Evolutionary conservation across 2,329 filamentous ascomycete genomes (phyloP).

Genomic region (Ascochyta clinopodiicola): DNA sequence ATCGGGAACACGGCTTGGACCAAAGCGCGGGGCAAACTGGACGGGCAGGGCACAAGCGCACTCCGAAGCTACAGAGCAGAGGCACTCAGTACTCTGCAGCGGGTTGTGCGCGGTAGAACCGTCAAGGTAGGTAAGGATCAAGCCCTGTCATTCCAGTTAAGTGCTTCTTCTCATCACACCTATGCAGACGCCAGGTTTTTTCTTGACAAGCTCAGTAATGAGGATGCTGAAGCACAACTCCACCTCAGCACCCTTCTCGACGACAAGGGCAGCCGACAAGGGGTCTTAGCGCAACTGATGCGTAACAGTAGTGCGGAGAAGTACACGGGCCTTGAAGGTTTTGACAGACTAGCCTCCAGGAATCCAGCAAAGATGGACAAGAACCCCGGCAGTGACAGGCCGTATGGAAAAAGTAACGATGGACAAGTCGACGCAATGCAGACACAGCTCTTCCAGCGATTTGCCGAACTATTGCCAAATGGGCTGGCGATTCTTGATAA

Average conservation of each 20-base stretch:
- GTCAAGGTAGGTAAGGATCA: constrained; percentile 48
- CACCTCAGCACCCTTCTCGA: constrained; percentile 44
- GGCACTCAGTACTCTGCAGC: constrained; percentile 43
- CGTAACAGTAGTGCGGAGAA: constrained; percentile 27
- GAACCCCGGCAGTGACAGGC: constrained; percentile 14
- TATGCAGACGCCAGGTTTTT: constrained; percentile 36
- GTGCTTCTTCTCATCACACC: neutral
- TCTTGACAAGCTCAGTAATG: constrained; percentile 22
- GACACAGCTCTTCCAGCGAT: constrained; percentile 53
- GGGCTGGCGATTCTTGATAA: constrained; percentile 55
- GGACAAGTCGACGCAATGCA: constrained; percentile 42
- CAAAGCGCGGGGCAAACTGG: constrained; percentile 40
- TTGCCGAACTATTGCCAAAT: constrained; percentile 55
- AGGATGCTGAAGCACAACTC: constrained; percentile 28
- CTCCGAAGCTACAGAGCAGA: constrained; percentile 41
- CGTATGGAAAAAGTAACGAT: neutral
- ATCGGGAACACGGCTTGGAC: constrained; percentile 53
- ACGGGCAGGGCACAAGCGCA: constrained; percentile 46
- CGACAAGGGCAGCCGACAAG: constrained; percentile 36
- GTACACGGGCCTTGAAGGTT: constrained; percentile 35
- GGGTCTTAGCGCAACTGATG: constrained; percentile 43
- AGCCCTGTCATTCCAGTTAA: constrained; percentile 2
- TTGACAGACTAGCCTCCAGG: constrained; percentile 26
- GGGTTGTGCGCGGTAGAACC: constrained; percentile 45
- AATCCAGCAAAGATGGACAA: constrained; percentile 20